These are phyloP conservation scores for Scheffersomyces titani DNA, from an alignment of 1,139 yeast species.

Conservation along the genomic window DNA sequence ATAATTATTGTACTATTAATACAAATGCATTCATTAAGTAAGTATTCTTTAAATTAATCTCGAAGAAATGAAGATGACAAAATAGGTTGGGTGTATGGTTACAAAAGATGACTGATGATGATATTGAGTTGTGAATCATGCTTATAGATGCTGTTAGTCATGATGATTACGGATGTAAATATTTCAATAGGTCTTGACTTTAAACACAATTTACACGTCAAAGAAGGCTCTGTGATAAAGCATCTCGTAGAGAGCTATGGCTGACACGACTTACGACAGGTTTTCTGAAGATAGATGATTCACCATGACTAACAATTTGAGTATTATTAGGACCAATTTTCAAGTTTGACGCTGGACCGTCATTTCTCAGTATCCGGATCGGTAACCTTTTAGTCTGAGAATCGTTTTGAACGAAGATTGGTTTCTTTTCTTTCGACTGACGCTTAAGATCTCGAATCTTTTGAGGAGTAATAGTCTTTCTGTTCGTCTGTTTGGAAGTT, in stretches of 20 bases:
- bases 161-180: not conserved
- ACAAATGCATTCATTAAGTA: constrained; percentile 1
- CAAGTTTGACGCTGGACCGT: constrained; percentile 46
- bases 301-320: constrained; percentile 43
- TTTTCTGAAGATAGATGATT: constrained; percentile 37
- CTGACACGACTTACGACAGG: constrained; percentile 39
- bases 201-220: not conserved
- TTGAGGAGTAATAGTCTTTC: constrained; percentile 15
- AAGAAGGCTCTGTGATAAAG: constrained; percentile 19
- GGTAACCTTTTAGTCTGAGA: constrained; percentile 30
- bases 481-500: not conserved
- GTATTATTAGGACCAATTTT: constrained; percentile 52
- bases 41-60: not conserved
- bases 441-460: constrained; percentile 20
- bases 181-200: not conserved
- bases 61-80: not conserved
- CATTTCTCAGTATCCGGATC: constrained; percentile 17
- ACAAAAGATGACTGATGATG: not conserved
- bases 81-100: not conserved
- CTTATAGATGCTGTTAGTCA: not conserved
- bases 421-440: constrained; percentile 8
- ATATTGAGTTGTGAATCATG: not conserved
- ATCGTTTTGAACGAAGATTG: constrained; percentile 13
- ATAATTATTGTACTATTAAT: constrained; percentile 1
- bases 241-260: constrained; percentile 36